phyloP scores from a whole-genome alignment of 2,329 filamentous ascomycete genomes.

The Ceratocystis colombiana region DNA sequence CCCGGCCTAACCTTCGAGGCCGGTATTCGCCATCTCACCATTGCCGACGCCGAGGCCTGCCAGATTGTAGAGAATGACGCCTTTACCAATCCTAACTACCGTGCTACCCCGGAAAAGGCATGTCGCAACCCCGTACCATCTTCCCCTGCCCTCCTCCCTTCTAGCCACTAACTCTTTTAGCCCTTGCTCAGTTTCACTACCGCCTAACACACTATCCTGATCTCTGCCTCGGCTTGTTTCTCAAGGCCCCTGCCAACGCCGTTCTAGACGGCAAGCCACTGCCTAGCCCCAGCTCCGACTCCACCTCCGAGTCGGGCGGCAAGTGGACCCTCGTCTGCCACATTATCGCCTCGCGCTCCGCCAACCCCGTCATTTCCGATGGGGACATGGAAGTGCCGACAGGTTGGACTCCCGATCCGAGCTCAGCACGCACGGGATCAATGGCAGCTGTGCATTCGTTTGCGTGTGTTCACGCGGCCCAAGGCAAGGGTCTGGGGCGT shows the following conservation, averaged over 20 bases:
- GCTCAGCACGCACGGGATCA: conserved; percentile 39
- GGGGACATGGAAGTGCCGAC: conserved; percentile 63
- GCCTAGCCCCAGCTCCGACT: background rate
- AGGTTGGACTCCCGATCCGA: conserved; percentile 48
- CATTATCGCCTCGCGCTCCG: conserved; percentile 63
- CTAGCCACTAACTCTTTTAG: background rate
- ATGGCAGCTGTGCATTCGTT: conserved; percentile 77
- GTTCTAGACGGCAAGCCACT: conserved; percentile 14
- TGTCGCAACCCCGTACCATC: conserved; percentile 25
- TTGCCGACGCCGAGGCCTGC: conserved; percentile 53
- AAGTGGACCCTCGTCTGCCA: conserved; percentile 61
- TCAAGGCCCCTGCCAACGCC: conserved; percentile 37
- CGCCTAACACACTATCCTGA: conserved; percentile 65
- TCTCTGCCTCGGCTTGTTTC: conserved; percentile 69
- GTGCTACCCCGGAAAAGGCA: conserved; percentile 47
- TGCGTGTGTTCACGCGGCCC: conserved; percentile 65
- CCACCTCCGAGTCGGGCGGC: conserved; percentile 26
- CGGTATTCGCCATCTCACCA: conserved; percentile 54
- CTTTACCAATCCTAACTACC: conserved; percentile 41
- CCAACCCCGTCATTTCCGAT: conserved; percentile 56
- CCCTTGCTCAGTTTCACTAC: conserved; percentile 54
- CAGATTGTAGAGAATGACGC: conserved; percentile 46
- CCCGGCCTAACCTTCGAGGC: conserved; percentile 13
- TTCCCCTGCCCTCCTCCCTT: background rate
- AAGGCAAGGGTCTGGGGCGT: conserved; percentile 62